Evolutionary conservation across 2,329 filamentous ascomycete species (phyloP).

Genomic region (Didymella pomorum): DNA sequence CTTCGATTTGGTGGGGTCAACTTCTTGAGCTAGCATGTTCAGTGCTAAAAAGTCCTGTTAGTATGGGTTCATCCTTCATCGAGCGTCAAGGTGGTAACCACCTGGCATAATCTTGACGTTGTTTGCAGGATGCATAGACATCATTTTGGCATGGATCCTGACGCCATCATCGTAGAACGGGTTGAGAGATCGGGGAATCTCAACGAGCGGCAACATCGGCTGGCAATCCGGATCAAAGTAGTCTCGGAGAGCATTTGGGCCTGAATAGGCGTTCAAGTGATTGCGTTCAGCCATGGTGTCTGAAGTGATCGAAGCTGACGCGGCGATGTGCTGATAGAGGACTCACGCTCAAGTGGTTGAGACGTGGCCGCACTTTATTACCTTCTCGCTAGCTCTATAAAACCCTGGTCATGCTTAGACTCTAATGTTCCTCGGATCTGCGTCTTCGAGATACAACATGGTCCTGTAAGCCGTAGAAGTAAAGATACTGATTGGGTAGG

Average conservation of each 20-base stretch:
- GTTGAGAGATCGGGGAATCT: conserved; percentile 66
- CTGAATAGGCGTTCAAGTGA: conserved; percentile 63
- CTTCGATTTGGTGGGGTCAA: conserved; percentile 24
- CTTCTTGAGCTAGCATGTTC: conserved; percentile 31
- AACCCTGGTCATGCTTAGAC: neutral
- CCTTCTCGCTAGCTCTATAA: neutral
- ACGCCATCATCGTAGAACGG: conserved; percentile 66
- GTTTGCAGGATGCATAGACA: conserved; percentile 69
- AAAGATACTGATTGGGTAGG: neutral
- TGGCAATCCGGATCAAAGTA: conserved; percentile 67
- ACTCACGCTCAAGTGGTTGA: neutral
- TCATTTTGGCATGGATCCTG: conserved; percentile 71
- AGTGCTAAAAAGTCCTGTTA: conserved; percentile 16
- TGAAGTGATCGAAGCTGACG: neutral
- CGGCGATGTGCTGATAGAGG: neutral
- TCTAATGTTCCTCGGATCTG: neutral
- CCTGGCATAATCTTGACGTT: conserved; percentile 71
- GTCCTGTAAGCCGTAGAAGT: neutral
- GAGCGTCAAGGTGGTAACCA: conserved; percentile 22
- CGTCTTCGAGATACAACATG: no score
- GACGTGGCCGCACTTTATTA: conserved; percentile 5
- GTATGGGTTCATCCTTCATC: neutral
- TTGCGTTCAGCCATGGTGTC: conserved; percentile 22
- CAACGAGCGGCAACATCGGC: conserved; percentile 68
- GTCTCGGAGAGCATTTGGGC: conserved; percentile 63